Evolutionary conservation across 495 filamentous ascomycete genomes (phyloP).

Genomic region (Filosporella fistucella): DNA sequence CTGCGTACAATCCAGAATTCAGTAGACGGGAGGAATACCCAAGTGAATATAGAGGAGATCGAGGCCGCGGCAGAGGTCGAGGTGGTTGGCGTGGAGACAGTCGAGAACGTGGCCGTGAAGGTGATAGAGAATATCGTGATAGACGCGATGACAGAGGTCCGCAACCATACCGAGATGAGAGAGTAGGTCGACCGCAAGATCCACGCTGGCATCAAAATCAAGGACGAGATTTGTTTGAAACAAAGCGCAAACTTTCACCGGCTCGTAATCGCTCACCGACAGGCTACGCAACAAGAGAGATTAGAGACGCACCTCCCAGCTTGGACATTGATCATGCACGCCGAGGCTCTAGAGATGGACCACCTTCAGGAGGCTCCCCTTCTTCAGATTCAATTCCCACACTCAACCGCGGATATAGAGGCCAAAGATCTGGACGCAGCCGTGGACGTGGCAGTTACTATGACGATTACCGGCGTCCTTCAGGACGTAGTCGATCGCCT

Average conservation of each 20-base stretch:
- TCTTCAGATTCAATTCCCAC: conserved; percentile 46
- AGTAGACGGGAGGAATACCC: conserved; percentile 27
- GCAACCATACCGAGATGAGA: conserved; percentile 38
- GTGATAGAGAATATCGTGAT: conserved; percentile 49
- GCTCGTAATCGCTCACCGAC: no score
- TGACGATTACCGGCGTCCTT: conserved; percentile 53
- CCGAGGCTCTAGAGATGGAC: conserved; percentile 50
- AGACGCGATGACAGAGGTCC: conserved; percentile 32
- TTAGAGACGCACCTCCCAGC: conserved; percentile 28
- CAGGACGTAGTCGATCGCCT: conserved; percentile 17
- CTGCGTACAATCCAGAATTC: conserved; percentile 26
- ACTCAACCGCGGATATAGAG: conserved; percentile 46
- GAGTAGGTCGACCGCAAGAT: conserved; percentile 29
- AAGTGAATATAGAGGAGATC: conserved; percentile 40
- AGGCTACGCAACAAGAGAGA: conserved; percentile 38
- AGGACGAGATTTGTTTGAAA: no score
- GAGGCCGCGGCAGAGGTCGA: conserved; percentile 39
- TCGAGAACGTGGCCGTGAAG: conserved; percentile 54
- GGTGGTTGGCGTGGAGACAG: conserved; percentile 54
- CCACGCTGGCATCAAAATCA: no score
- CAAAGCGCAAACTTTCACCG: no score
- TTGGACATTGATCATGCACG: conserved; percentile 46
- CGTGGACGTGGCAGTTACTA: conserved; percentile 43
- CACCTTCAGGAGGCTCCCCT: conserved; percentile 64
- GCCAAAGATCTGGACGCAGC: conserved; percentile 32